These are phyloP conservation scores for Malbranchea zuffiana DNA, from an alignment of 2,329 filamentous ascomycete species.

Conservation along the genomic window DNA sequence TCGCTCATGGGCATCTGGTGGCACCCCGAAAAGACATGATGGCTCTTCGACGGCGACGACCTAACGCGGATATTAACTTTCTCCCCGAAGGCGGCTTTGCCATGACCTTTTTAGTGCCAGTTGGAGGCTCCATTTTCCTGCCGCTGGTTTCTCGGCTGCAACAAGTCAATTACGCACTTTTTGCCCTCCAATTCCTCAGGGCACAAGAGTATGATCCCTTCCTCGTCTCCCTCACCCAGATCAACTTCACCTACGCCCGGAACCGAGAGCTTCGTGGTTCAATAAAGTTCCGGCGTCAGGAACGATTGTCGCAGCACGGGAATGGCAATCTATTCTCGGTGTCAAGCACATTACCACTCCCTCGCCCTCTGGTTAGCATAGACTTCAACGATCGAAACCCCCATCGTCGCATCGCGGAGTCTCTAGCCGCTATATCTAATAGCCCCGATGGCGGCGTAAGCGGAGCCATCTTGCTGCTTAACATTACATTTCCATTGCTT, in stretches of 20 bases:
- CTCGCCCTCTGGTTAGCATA: constrained; percentile 21
- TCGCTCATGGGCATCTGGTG: constrained; percentile 28
- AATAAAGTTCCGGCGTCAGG: constrained; percentile 24
- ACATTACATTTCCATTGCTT: constrained; percentile 30
- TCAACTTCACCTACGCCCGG: constrained; percentile 28
- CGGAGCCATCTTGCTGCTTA: constrained; percentile 25
- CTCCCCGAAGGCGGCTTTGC: constrained; percentile 29
- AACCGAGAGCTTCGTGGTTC: constrained; percentile 22
- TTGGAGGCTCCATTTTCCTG: constrained; percentile 28
- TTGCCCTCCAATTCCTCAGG: constrained; percentile 26
- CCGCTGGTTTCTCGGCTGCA: constrained; percentile 29
- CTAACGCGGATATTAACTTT: constrained; percentile 25
- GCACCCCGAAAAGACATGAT: too few species aligned
- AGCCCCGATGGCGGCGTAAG: constrained; percentile 21
- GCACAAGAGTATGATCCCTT: constrained; percentile 24
- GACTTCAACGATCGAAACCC: constrained; percentile 28
- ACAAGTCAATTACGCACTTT: constrained; percentile 29
- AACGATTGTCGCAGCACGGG: constrained; percentile 14
- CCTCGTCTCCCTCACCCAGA: constrained; percentile 27
- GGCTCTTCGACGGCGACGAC: too few species aligned
- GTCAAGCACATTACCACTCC: not conserved
- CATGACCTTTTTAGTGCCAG: constrained; percentile 28
- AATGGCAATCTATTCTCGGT: constrained; percentile 12
- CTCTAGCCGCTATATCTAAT: constrained; percentile 30
- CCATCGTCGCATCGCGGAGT: constrained; percentile 32